Conservation (phyloP, 106 monocot genomes). For the Allium fistulosum region DNA sequence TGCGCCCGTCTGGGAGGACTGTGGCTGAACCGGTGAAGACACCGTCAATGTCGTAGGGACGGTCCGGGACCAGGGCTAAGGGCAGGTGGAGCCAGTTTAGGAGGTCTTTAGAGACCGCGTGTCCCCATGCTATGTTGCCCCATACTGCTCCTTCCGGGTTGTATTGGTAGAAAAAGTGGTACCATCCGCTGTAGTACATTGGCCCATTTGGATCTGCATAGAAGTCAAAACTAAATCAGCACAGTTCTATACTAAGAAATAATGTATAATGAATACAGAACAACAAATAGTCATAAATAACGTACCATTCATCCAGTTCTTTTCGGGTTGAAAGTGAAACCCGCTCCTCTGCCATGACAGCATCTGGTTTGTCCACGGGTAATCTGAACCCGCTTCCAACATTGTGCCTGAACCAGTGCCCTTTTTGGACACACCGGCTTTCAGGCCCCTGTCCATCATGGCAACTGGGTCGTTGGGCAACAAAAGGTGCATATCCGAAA, state of each 20-base stretch:
- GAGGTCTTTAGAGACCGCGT: constrained; percentile 37
- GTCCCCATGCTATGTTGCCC: constrained; percentile 50
- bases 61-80: constrained; percentile 29
- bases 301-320: constrained; percentile 54
- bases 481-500: background rate
- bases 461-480: background rate
- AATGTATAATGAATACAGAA: background rate
- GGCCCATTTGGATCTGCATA: constrained; percentile 29
- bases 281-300: background rate
- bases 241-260: background rate
- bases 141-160: constrained; percentile 26
- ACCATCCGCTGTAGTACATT: constrained; percentile 42
- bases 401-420: background rate
- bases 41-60: constrained; percentile 35
- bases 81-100: constrained; percentile 39
- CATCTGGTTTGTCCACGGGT: constrained; percentile 42
- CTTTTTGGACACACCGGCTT: background rate
- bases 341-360: constrained; percentile 42
- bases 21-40: constrained; percentile 47
- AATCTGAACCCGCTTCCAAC: background rate
- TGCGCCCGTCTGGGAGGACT: constrained; percentile 21
- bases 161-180: constrained; percentile 52
- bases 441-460: background rate
- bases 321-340: constrained; percentile 40
- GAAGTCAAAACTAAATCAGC: background rate